Evolutionary conservation across 768 basidiomycete species (phyloP).

Genomic region (Auricularia sp.): DNA sequence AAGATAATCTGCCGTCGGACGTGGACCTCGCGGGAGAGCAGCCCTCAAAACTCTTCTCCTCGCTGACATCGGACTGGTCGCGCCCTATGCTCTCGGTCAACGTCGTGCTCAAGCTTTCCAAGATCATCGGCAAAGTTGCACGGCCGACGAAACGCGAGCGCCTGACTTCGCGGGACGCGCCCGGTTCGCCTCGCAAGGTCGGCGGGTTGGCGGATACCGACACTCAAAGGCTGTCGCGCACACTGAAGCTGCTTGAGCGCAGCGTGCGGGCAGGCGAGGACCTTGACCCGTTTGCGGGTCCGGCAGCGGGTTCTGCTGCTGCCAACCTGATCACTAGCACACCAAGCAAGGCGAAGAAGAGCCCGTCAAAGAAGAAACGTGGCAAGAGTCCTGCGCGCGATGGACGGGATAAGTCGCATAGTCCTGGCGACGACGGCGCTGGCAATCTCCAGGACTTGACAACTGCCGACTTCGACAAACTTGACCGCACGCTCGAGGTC

Average conservation of each 20-base stretch:
- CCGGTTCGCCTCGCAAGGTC: slow-evolving; percentile 34
- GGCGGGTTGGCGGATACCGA: slow-evolving; percentile 60
- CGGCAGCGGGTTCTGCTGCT: slow-evolving; percentile 15
- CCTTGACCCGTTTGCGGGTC: slow-evolving; percentile 52
- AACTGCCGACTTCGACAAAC: slow-evolving; percentile 39
- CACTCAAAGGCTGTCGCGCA: slow-evolving; percentile 44
- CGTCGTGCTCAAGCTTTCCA: slow-evolving; percentile 58
- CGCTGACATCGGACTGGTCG: slow-evolving; percentile 44
- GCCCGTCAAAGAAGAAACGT: slow-evolving; percentile 34
- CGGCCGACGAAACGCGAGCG: slow-evolving; percentile 61
- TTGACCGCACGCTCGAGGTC: slow-evolving; percentile 45
- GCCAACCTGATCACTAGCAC: slow-evolving; percentile 21
- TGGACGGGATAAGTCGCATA: slow-evolving; percentile 34
- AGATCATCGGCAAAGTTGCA: slow-evolving; percentile 56
- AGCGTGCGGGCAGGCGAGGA: slow-evolving; percentile 70
- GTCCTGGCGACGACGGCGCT: slow-evolving; percentile 24
- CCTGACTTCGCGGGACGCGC: slow-evolving; percentile 31
- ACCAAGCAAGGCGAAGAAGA: slow-evolving; percentile 7
- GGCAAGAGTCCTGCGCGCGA: slow-evolving; percentile 15
- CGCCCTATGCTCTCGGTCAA: slow-evolving; percentile 50
- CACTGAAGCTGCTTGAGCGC: slow-evolving; percentile 72
- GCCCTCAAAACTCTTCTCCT: slow-evolving; percentile 50
- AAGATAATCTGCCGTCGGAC: slow-evolving; percentile 59
- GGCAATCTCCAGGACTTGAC: slow-evolving; percentile 24
- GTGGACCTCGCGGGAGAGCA: slow-evolving; percentile 41